phyloP scores from a whole-genome alignment of 2,329 filamentous ascomycete genomes.

The Alternaria conjuncta region DNA sequence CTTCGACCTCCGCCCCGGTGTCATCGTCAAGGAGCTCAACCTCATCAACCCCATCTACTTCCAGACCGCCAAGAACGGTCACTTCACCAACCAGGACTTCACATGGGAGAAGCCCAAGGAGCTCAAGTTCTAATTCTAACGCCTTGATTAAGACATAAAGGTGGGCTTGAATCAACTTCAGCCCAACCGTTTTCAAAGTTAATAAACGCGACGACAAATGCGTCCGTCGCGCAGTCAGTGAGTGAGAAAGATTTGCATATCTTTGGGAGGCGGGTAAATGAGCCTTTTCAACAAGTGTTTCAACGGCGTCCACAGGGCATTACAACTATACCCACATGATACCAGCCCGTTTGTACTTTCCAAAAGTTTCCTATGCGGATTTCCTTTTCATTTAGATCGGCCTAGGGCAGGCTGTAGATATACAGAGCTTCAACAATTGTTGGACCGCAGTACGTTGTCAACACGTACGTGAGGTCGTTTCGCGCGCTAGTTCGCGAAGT shows the following conservation, averaged over 20 bases:
- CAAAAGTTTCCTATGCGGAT: slow-evolving; percentile 41
- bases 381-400: slow-evolving; percentile 25
- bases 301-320: slow-evolving; percentile 44
- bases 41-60: slow-evolving; percentile 96
- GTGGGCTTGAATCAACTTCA: slow-evolving; percentile 51
- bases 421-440: slow-evolving; percentile 31
- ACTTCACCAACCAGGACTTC: slow-evolving; percentile 99
- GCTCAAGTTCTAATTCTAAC: slow-evolving; percentile 77
- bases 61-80: slow-evolving; percentile 98
- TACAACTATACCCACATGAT: slow-evolving; percentile 37
- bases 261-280: slow-evolving; percentile 40
- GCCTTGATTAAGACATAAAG: slow-evolving; percentile 32
- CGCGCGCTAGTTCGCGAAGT: slow-evolving; percentile 1
- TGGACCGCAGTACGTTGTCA: slow-evolving; percentile 36
- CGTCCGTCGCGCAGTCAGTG: background rate
- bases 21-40: slow-evolving; percentile 97
- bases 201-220: slow-evolving; percentile 23
- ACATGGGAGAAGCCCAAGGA: slow-evolving; percentile 97
- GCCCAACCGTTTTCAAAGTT: slow-evolving; percentile 17
- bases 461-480: slow-evolving; percentile 30
- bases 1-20: slow-evolving; percentile 97
- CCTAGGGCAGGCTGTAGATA: slow-evolving; percentile 23
- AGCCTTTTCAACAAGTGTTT: slow-evolving; percentile 51
- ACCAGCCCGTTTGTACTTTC: slow-evolving; percentile 33
- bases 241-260: slow-evolving; percentile 44